Evolutionary conservation across 805 yeast species (phyloP), one percentile per base, ranked within the genome.

Genomic region (Teunomyces kruisii): DNA sequence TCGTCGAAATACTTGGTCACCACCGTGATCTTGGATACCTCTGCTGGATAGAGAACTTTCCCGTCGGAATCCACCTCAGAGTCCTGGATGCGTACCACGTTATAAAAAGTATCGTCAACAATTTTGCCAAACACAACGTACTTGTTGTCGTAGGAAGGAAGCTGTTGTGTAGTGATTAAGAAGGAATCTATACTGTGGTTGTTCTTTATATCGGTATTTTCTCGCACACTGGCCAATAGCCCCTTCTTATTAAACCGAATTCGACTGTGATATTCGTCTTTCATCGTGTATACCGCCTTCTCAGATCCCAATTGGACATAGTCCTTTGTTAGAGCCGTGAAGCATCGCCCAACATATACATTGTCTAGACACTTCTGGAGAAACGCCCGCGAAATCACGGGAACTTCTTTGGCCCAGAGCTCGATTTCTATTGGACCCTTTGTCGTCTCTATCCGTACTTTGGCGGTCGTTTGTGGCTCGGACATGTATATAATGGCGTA

Each of bases 341-440:
- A 80, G 31, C 51, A 49, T 43, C 67, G 57, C 10, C 71, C 74
- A 39, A 61, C 60, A 54, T 72, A 81, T 32, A 53, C 55, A 8
- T 74, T 73, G 46, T 75, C 63, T 12, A 70, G 33, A 50, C 85
- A 77, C 30, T 67, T 68, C 41, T 70, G 67, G n/a, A 86, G 56
- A 52, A 86, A 84, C 31, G 57, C 54, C 29, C 72, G 55, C 26
- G 76, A 56, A 1, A 80, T 72, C 0, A 51, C 48, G 0, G 90
- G 89, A 3, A 77, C 61, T 57, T 86, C 88, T 52, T 79, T 79
- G 9, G 90, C 87, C 82, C 85, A 86, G 6, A 86, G 58, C 46
- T 81, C 90, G 1, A 85, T 60, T 19, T 74, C 79, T 0, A 86
- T 61, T 2, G 68, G 62, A 0, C 92, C 92, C 44, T 79, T 80